Base-by-base conservation (phyloP, 1,284 basidiomycete genomes). In the Moniliophthora roreri region DNA sequence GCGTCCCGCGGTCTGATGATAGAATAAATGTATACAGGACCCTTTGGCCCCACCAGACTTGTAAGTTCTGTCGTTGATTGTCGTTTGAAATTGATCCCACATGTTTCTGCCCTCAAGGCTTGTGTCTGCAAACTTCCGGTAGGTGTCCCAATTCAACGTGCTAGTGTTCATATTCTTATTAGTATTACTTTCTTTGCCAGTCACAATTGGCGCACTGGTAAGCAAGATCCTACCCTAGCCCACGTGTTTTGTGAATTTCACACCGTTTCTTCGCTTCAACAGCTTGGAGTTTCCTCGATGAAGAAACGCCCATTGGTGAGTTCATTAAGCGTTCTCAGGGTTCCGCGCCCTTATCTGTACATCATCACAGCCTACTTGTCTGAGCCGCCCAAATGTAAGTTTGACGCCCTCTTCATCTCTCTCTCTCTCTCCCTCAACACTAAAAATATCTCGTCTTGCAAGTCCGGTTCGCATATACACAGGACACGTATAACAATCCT, bases 401-500 rank as follows among this genome's bases (percentile, higher is more conserved):
- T n/a, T 21, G 39, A 28, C 21, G 48, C 15, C 34, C 44, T 54
- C 46, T 24, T 40, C 41, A 28, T n/a, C n/a, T n/a, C n/a, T n/a
- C n/a, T n/a, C n/a, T n/a, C n/a, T n/a, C 52, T 66, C 63, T 70
- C 70, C 58, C 51, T 60, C 36, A 51, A 3, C 52, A 39, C 32
- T 52, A 13, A 54, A 7, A 6, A 11, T n/a, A 37, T 44, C 5
- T 11, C 35, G 21, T 8, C 7, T 44, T 50, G 48, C 11, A 60
- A 82, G 80, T 78, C 62, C 79, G 77, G 16, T 84, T 85, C 66
- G 68, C 78, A 7, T 85, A 85, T 62, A 85, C 84, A 4, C 69
- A 67, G 41, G 80, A 83, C 18, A 85, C 83, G 0, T 85, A 82
- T 70, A 83, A 81, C 65, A 81, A 81, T 58, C 83, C 82, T 1